Evolutionary conservation across 805 yeast species (phyloP).

Genomic region (Yarrowia keelungensis): DNA sequence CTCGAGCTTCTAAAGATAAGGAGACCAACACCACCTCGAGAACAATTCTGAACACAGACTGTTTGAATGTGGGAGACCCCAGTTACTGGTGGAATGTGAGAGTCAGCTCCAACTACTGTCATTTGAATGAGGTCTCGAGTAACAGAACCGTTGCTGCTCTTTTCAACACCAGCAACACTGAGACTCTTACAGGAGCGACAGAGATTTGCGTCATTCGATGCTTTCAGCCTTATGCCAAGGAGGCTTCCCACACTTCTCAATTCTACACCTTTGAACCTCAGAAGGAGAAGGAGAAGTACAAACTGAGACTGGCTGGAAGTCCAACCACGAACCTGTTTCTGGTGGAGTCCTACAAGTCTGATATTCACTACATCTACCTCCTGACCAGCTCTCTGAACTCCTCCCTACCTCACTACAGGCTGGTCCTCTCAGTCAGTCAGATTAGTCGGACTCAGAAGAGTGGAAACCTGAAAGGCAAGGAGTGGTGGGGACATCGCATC

Average conservation of each 20-base stretch:
- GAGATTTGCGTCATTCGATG: conserved; percentile 4
- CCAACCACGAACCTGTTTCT: conserved; percentile 26
- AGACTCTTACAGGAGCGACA: neutral
- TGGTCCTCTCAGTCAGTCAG: neutral
- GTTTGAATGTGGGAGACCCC: conserved; percentile 5
- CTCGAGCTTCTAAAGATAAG: neutral
- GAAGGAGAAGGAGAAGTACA: neutral
- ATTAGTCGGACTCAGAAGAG: neutral
- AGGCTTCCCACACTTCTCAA: neutral
- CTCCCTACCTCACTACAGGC: conserved; percentile 18
- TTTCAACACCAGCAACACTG: neutral
- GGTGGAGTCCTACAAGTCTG: conserved; percentile 12
- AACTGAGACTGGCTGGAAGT: conserved; percentile 3
- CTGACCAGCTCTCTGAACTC: conserved; percentile 4
- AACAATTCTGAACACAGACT: conserved; percentile 1
- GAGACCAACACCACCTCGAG: neutral
- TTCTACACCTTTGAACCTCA: conserved; percentile 8
- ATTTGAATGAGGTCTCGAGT: neutral
- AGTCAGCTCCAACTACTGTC: neutral
- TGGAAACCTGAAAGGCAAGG: neutral
- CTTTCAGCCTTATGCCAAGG: conserved; percentile 5
- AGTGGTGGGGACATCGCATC: conserved; percentile 21
- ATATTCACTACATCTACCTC: conserved; percentile 8
- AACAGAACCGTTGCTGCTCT: neutral
- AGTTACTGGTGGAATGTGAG: conserved; percentile 24